Evolutionary conservation across 2,329 filamentous ascomycete species (phyloP).

Genomic region (Bipolaris oryzae): DNA sequence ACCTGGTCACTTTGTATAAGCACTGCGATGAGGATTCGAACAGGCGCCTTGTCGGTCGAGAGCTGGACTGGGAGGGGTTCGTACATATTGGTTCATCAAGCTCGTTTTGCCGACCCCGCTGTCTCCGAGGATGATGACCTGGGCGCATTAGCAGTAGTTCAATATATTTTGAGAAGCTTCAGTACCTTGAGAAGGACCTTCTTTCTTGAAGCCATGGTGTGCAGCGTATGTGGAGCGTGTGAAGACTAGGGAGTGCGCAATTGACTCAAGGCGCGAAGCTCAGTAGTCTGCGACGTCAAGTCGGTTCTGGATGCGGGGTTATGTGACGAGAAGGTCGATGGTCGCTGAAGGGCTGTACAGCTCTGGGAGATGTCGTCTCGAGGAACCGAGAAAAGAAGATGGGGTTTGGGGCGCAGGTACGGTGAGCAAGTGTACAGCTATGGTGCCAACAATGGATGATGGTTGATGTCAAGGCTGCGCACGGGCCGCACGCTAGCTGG

Average conservation of each 20-base stretch:
- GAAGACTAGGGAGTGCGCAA: slow-evolving; percentile 7
- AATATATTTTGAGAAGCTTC: neutral
- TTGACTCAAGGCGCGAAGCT: slow-evolving; percentile 14
- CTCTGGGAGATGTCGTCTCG: neutral
- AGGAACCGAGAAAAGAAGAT: neutral
- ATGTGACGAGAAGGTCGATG: neutral
- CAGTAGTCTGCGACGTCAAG: slow-evolving; percentile 6
- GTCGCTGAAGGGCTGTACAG: neutral
- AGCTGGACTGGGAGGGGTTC: slow-evolving; percentile 40
- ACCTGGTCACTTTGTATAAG: slow-evolving; percentile 65
- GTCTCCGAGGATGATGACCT: slow-evolving; percentile 99
- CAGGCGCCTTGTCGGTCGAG: neutral
- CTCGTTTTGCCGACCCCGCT: slow-evolving; percentile 99
- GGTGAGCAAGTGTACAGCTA: slow-evolving; percentile 13
- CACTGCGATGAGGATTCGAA: neutral
- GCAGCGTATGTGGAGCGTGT: slow-evolving; percentile 12
- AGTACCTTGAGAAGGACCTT: slow-evolving; percentile 88
- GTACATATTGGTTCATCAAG: slow-evolving; percentile 99
- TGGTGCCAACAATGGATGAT: slow-evolving; percentile 14
- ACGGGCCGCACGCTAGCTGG: slow-evolving; percentile 8
- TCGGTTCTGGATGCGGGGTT: slow-evolving; percentile 4
- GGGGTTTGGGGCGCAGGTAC: slow-evolving; percentile 9
- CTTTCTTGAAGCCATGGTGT: slow-evolving; percentile 60
- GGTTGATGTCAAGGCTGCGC: slow-evolving; percentile 14
- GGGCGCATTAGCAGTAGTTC: slow-evolving; percentile 20